These are phyloP conservation scores for Boletus calvinii DNA, from an alignment of 1,284 basidiomycete species.

Conservation along the genomic window DNA sequence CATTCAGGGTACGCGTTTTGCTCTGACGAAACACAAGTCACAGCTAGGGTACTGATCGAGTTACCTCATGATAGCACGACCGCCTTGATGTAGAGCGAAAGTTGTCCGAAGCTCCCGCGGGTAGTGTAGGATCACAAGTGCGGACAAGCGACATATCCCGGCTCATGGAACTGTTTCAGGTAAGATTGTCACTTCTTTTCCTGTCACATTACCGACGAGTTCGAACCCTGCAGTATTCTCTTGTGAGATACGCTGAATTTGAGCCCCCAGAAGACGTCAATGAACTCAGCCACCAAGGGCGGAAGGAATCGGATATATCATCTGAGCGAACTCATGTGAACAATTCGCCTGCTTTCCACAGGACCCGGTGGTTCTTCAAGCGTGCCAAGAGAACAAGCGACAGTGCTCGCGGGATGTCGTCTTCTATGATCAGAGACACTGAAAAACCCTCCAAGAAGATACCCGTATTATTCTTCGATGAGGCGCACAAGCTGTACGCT, in stretches of 20 bases:
- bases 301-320: constrained; percentile 31
- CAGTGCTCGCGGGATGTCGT: constrained; percentile 31
- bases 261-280: constrained; percentile 42
- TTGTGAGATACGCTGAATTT: constrained; percentile 71
- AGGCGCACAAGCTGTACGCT: constrained; percentile 75
- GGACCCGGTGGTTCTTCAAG: constrained; percentile 35
- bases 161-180: constrained; percentile 83
- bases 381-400: constrained; percentile 28
- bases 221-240: constrained; percentile 48
- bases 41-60: constrained; percentile 7
- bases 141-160: constrained; percentile 77
- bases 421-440: constrained; percentile 33
- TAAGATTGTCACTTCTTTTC: constrained; percentile 22
- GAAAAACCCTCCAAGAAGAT: constrained; percentile 59
- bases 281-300: constrained; percentile 27
- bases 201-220: background rate
- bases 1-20: constrained; percentile 60
- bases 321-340: constrained; percentile 38
- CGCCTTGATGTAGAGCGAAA: constrained; percentile 68
- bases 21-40: background rate
- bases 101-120: constrained; percentile 42
- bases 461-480: constrained; percentile 80
- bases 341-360: constrained; percentile 31
- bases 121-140: constrained; percentile 44
- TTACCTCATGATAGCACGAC: constrained; percentile 52